Evolutionary conservation across 108 stramenopile genomes (phyloP), one percentile per base, ranked within the genome.

Genomic region (Nitzschia sp.): DNA sequence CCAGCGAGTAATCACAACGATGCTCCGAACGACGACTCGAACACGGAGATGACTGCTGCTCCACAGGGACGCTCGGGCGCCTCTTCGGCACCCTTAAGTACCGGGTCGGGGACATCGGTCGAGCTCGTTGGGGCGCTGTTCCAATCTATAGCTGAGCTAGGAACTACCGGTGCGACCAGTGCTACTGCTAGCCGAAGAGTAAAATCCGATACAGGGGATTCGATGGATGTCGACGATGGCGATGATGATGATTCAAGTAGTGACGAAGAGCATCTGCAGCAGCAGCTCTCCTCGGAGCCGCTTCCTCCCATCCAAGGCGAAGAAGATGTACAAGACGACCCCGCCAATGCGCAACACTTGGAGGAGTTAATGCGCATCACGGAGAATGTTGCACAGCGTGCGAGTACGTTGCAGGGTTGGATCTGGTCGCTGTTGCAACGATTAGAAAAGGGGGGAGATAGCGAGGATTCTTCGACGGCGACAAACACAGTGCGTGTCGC

Each of bases 351-450:
- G 28, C 21, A 60, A 45, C 32, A 85, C 57, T 66, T 84, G 47
- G 58, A 83, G 13, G 82, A 78, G 67, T 75, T 66, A 53, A 67
- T 31, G 15, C 66, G 45, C 22, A 41, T 70, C 19, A 29, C 65
- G 2, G 46, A 66, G 29, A 63, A 75, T 53, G 64, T 88, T 46
- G 31, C 82, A 23, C 32, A 72, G 31, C 65, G 88, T 55, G 81
- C 80, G 22, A 56, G 41, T 23, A 47, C 45, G 29, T 68, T 89
- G 56, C 78, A 80, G 55, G 45, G 68, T 45, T 74, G 80, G 72
- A 80, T 89, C 47, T 73, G 78, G 71, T 53, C 71, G 21, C 35
- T 85, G 29, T 46, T 85, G 45, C 75, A 69, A 31, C 46, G 36
- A n/a, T 13, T 66, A 0, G 50, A 48, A 16, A 72, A 68, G 19